Evolutionary conservation across 495 filamentous ascomycete genomes (phyloP).

Genomic region (Coniosporium apollinis): DNA sequence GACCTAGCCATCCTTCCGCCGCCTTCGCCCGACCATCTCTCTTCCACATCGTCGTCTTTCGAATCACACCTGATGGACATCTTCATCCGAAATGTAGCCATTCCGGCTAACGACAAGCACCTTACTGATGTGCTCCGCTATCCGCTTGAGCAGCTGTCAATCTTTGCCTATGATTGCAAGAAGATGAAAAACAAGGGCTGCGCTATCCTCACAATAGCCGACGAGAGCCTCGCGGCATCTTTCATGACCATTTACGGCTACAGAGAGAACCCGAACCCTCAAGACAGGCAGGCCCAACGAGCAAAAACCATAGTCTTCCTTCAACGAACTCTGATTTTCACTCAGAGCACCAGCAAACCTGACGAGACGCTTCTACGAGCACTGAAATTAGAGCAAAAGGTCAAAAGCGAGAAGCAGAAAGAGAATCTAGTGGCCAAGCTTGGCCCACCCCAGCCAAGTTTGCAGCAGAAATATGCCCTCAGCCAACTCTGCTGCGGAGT

Average conservation of each 20-base stretch:
- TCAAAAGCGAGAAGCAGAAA: no score
- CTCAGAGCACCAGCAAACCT: neutral
- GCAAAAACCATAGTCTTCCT: neutral
- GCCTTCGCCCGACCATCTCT: no score
- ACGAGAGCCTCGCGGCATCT: neutral
- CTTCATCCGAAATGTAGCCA: slow-evolving; percentile 14
- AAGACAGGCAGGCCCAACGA: neutral
- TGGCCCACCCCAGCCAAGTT: neutral
- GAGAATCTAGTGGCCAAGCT: no score
- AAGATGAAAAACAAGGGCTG: slow-evolving; percentile 9
- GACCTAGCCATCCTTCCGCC: no score
- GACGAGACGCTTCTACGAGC: slow-evolving; percentile 2
- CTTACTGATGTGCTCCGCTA: slow-evolving; percentile 7
- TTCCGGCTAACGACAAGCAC: slow-evolving; percentile 9
- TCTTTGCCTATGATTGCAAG: slow-evolving; percentile 6
- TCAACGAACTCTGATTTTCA: slow-evolving; percentile 2
- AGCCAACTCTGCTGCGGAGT: slow-evolving; percentile 7
- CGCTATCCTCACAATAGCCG: slow-evolving; percentile 12
- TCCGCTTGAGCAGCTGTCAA: slow-evolving; percentile 6
- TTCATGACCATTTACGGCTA: slow-evolving; percentile 12
- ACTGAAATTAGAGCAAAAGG: slow-evolving; percentile 1
- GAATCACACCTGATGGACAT: no score
- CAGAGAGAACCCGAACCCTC: neutral
- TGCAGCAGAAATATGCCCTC: slow-evolving; percentile 1
- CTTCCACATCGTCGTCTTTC: no score